phyloP scores from a whole-genome alignment of 441 rosid genomes.

The Flueggea neowawraea region DNA sequence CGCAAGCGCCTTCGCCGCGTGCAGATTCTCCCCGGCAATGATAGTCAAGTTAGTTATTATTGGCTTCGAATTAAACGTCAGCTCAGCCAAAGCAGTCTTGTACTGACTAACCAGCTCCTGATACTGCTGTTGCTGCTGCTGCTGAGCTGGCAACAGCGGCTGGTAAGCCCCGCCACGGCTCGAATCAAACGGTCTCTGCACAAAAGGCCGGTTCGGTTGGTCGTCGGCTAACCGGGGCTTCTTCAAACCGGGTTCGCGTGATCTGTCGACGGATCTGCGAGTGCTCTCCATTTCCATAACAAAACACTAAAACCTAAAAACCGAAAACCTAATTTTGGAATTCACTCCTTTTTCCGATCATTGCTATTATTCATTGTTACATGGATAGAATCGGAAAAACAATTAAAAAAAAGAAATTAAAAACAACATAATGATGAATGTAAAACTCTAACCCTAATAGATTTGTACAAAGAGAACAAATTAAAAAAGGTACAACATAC shows the following conservation, averaged over 20 bases:
- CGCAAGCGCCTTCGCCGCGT: conserved; percentile 78
- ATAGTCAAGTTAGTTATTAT: conserved; percentile 94
- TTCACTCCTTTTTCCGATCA: conserved; percentile 1
- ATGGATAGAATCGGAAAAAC: neutral
- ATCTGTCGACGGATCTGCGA: conserved; percentile 82
- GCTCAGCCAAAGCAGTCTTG: conserved; percentile 85
- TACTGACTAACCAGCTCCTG: conserved; percentile 94
- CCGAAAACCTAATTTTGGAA: neutral
- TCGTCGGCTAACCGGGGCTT: conserved; percentile 58
- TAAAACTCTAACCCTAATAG: conserved; percentile 1
- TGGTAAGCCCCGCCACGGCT: conserved; percentile 50
- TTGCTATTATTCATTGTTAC: conserved; percentile 7
- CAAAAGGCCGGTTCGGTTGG: conserved; percentile 33
- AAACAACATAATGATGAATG: no score
- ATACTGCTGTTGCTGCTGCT: conserved; percentile 17
- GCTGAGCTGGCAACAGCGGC: conserved; percentile 13
- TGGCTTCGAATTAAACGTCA: conserved; percentile 96
- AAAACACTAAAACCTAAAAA: conserved; percentile 8
- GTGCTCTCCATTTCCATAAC: conserved; percentile 66
- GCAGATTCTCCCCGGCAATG: conserved; percentile 92
- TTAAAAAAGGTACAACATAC: neutral
- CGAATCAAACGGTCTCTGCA: conserved; percentile 38
- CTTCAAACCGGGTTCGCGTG: conserved; percentile 71
- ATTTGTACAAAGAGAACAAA: neutral
- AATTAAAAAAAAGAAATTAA: no score